These are phyloP conservation scores for Paramecium primaurelia DNA, from an alignment of 73 alveolate species.

Conservation along the genomic window DNA sequence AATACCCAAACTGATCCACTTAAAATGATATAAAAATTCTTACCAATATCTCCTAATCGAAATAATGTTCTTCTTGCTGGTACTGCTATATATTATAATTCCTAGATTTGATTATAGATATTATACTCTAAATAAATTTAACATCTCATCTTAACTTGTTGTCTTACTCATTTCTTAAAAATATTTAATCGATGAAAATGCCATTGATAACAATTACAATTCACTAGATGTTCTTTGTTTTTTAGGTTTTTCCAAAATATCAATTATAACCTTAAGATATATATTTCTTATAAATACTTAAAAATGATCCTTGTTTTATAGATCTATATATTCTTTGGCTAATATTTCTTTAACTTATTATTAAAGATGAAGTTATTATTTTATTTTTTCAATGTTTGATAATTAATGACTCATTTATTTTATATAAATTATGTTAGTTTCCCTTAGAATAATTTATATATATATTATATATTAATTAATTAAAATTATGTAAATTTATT, in stretches of 20 bases:
- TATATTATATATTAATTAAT: not conserved
- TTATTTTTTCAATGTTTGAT: not conserved
- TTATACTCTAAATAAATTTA: not conserved
- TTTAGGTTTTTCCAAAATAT: not conserved
- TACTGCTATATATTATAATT: not conserved
- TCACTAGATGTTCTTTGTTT: not conserved
- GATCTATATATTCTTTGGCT: not conserved
- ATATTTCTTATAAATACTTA: not conserved
- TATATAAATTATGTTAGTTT: not conserved
- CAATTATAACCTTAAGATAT: not conserved
- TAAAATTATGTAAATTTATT: not conserved
- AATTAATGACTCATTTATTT: not conserved
- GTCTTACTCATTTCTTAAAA: not conserved
- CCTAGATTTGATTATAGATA: not conserved
- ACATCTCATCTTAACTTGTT: slow-evolving; percentile 3
- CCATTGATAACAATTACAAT: not conserved
- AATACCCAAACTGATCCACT: slow-evolving; percentile 39
- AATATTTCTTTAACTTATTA: not conserved
- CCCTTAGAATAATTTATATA: not conserved
- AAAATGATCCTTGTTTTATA: not conserved
- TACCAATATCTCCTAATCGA: slow-evolving; percentile 35
- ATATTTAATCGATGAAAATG: not conserved
- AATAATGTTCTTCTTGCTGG: slow-evolving; percentile 49
- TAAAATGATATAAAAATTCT: slow-evolving; percentile 23
- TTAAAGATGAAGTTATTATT: not conserved